Evolutionary conservation across 2,329 filamentous ascomycete species (phyloP), one percentile per base, ranked within the genome.

Genomic region (Lithohypha guttulata): DNA sequence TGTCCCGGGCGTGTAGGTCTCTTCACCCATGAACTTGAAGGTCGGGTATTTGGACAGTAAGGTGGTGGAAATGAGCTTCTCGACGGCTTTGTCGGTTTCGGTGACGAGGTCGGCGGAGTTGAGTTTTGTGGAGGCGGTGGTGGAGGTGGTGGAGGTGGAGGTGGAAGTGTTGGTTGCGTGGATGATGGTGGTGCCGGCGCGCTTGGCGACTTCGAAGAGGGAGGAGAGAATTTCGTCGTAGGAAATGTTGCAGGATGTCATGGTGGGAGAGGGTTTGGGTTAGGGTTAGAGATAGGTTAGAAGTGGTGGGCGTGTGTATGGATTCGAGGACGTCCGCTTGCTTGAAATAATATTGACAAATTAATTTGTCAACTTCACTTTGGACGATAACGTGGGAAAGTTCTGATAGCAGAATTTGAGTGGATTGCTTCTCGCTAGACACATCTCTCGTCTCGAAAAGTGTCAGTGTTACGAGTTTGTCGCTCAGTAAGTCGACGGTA

Each of bases 71-170:
- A 78, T 67, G 56, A 74, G 66, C 15, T 62, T 65, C 53, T 79
- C 74, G 22, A 77, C 73, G 4, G 71, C 73, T 45, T 66, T 70
- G 55, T 79, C 75, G 42, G 74, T 77, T 58, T 77, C 71, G 6
- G 75, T 79, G 13, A 79, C 75, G 22, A 78, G 64, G 52, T 79
- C 74, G 42, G 72, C 72, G 38, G 70, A 64, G 50, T 68, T 68
- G 50, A 65, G 64, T 49, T 68, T 68, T 11, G 63, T 66, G 20
- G 55, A 59, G 3, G n/a, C n/a, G n/a, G n/a, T n/a, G n/a, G 59
- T 53, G 14, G 50, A 52, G 34, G 53, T 53, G 26, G 55, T 55
- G 9, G 30, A 30, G 28, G 56, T 55, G 7, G 13, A 5, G 8
- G 33, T 31, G 22, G 54, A 54, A 6, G 63, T 61, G n/a, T 62